phyloP scores from a whole-genome alignment of 768 basidiomycete genomes.

The Hypholoma fasciculare region DNA sequence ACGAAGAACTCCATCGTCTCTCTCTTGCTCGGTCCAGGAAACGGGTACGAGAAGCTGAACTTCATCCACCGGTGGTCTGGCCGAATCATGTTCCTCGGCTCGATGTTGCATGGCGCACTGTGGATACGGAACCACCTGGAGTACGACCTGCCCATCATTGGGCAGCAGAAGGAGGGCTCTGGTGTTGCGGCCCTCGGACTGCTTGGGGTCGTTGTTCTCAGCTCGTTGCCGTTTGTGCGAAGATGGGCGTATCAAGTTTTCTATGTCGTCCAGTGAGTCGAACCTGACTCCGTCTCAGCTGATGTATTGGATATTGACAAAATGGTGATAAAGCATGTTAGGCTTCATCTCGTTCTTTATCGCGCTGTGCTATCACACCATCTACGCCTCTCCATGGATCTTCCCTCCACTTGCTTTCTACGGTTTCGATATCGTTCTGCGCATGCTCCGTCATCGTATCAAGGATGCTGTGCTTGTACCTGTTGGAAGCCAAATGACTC shows the following conservation, averaged over 20 bases:
- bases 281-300: background rate
- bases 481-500: slow-evolving; percentile 66
- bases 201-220: slow-evolving; percentile 64
- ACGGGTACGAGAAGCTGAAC: slow-evolving; percentile 73
- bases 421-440: slow-evolving; percentile 70
- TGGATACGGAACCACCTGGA: slow-evolving; percentile 78
- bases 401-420: slow-evolving; percentile 81
- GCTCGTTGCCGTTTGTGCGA: slow-evolving; percentile 63
- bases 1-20: slow-evolving; percentile 68
- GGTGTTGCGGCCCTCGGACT: slow-evolving; percentile 71
- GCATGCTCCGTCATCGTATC: slow-evolving; percentile 68
- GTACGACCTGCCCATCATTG: slow-evolving; percentile 58
- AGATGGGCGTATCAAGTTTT: slow-evolving; percentile 67
- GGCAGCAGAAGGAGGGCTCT: slow-evolving; percentile 70
- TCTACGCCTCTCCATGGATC: slow-evolving; percentile 82
- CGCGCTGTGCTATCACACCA: slow-evolving; percentile 83
- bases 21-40: slow-evolving; percentile 59
- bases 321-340: slow-evolving; percentile 37
- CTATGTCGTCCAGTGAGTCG: slow-evolving; percentile 72
- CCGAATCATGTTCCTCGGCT: slow-evolving; percentile 51
- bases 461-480: slow-evolving; percentile 74
- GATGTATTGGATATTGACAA: background rate
- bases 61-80: slow-evolving; percentile 74
- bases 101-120: slow-evolving; percentile 56
- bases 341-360: slow-evolving; percentile 62